Percentiles rank a stretch among this genome's conserved stretches.
phyloP scores from a whole-genome alignment of 345 rosid genomes.

The Abelmoschus esculentus region DNA sequence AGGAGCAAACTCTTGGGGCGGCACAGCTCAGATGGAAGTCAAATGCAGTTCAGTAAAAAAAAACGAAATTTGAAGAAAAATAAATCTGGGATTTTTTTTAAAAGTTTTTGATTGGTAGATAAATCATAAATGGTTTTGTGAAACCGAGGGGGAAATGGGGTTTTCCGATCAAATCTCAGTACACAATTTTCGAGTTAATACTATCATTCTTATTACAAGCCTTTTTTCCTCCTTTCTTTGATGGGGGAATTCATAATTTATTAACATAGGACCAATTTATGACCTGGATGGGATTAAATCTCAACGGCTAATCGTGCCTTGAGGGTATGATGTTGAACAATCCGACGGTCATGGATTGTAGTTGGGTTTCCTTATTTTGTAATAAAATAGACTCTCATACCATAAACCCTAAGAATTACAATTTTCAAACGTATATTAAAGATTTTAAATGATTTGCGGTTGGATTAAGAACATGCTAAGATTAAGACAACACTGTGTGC shows the following conservation, averaged over 20 bases:
- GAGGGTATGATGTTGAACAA: constrained; percentile 2
- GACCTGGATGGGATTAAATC: background rate
- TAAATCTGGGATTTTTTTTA: constrained; percentile 25
- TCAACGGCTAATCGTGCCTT: background rate
- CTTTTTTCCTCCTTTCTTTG: background rate
- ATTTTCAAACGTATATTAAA: constrained; percentile 3
- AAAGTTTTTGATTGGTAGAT: constrained; percentile 24
- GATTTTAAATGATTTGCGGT: background rate
- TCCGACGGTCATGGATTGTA: constrained; percentile 7
- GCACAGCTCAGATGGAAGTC: constrained; percentile 9
- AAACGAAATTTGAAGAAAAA: constrained; percentile 12
- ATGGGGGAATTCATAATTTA: background rate
- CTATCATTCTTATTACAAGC: background rate
- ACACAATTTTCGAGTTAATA: constrained; percentile 10
- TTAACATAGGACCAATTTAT: constrained; percentile 2
- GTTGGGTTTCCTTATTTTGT: background rate
- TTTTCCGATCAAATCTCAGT: constrained; percentile 13
- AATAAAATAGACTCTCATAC: background rate
- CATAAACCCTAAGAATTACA: background rate
- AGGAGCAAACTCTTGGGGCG: constrained; percentile 16
- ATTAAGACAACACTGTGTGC: background rate
- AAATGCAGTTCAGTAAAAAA: constrained; percentile 2
- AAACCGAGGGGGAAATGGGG: constrained; percentile 18
- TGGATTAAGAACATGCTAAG: background rate
- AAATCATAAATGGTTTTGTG: constrained; percentile 21